Percentiles rank a stretch among this genome's conserved stretches.
These are phyloP conservation scores for Alternaria triticina DNA, from an alignment of 2,329 filamentous ascomycete species.

Conservation along the genomic window DNA sequence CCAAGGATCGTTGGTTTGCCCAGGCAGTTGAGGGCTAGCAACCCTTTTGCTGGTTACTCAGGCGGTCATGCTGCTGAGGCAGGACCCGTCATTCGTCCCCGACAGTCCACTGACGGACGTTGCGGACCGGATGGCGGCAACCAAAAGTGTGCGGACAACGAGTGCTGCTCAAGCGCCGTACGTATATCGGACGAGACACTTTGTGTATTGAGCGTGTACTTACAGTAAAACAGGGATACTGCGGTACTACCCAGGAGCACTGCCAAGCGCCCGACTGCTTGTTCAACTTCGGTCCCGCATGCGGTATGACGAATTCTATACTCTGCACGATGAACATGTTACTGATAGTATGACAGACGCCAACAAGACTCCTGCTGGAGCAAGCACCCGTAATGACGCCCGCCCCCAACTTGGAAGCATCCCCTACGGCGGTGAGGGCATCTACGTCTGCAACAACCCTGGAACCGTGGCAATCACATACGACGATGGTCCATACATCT, in stretches of 20 bases:
- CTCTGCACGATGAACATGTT: constrained; percentile 35
- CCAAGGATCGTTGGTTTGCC: constrained; percentile 44
- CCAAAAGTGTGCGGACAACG: constrained; percentile 35
- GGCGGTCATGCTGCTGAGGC: constrained; percentile 23
- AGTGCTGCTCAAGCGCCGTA: constrained; percentile 42
- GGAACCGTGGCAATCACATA: constrained; percentile 71
- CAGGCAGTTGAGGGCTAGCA: constrained; percentile 37
- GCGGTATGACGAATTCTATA: neutral
- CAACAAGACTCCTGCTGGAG: constrained; percentile 61
- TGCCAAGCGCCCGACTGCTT: constrained; percentile 67
- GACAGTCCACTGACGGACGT: constrained; percentile 33
- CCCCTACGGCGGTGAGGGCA: constrained; percentile 63
- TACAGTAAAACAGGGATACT: constrained; percentile 51
- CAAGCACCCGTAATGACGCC: constrained; percentile 59
- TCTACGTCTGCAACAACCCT: constrained; percentile 59
- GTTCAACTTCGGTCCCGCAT: constrained; percentile 62
- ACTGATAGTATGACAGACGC: constrained; percentile 54
- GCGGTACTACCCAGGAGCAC: constrained; percentile 60
- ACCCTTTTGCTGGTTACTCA: constrained; percentile 29
- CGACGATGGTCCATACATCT: constrained; percentile 69
- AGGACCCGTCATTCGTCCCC: constrained; percentile 26
- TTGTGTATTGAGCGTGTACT: neutral
- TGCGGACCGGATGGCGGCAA: constrained; percentile 32
- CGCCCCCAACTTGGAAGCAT: constrained; percentile 62
- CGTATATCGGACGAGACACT: neutral